These are phyloP conservation scores for Scheffersomyces coipomensis DNA, from an alignment of 805 yeast species.

Conservation along the genomic window DNA sequence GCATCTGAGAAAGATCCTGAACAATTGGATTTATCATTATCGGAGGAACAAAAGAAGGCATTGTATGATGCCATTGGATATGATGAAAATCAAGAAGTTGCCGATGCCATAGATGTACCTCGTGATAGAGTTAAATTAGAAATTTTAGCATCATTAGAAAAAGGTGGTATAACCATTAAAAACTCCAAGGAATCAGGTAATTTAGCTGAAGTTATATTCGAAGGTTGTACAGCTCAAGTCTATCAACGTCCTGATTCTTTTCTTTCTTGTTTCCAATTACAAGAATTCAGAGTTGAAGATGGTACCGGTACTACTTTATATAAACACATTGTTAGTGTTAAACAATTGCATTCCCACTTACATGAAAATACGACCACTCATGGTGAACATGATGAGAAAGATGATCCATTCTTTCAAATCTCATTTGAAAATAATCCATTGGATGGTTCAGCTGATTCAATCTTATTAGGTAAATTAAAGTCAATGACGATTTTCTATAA, in stretches of 20 bases:
- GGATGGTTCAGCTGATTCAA: constrained; percentile 80
- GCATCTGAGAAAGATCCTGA: constrained; percentile 21
- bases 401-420: constrained; percentile 75
- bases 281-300: constrained; percentile 84
- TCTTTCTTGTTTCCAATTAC: constrained; percentile 66
- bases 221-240: constrained; percentile 73
- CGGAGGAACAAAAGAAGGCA: constrained; percentile 87
- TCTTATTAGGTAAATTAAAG: constrained; percentile 66
- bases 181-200: constrained; percentile 38
- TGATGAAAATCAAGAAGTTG: constrained; percentile 57
- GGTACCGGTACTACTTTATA: constrained; percentile 78
- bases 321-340: constrained; percentile 84
- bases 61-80: constrained; percentile 91
- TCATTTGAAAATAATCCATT: constrained; percentile 85
- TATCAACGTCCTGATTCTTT: constrained; percentile 79
- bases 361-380: constrained; percentile 13
- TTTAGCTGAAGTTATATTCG: constrained; percentile 77
- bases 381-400: background rate
- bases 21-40: constrained; percentile 38
- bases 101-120: constrained; percentile 64
- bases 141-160: constrained; percentile 63
- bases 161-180: constrained; percentile 73
- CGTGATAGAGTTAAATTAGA: constrained; percentile 69
- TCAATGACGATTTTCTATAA: constrained; percentile 91
- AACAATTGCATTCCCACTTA: constrained; percentile 49